Conservation (phyloP, 2,329 filamentous ascomycete genomes). For the Ophiocordyceps polyrhachis-furcata region DNA sequence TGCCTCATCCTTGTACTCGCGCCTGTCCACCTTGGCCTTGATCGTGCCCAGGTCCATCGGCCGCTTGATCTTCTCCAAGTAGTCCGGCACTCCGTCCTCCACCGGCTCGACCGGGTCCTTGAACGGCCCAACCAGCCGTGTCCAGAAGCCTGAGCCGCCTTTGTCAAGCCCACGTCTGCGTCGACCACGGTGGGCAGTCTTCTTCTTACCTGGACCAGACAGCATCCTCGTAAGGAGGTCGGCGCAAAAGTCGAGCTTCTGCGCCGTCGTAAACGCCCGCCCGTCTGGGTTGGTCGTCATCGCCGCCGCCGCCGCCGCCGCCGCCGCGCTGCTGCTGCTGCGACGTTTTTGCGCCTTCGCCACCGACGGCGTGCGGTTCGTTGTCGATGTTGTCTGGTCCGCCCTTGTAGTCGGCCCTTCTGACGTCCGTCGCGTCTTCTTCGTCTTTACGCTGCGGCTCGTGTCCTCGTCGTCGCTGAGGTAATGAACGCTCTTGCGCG, state of each 20-base stretch:
- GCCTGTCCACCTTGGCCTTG: slow-evolving; percentile 38
- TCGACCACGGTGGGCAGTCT: too few relatives aligned
- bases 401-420: too few relatives aligned
- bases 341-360: slow-evolving; percentile 18
- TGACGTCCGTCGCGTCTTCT: too few relatives aligned
- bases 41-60: slow-evolving; percentile 45
- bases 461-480: slow-evolving; percentile 24
- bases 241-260: slow-evolving; percentile 38
- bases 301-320: too few relatives aligned
- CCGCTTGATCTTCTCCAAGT: slow-evolving; percentile 38
- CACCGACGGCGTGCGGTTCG: slow-evolving; percentile 9
- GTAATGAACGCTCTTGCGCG: slow-evolving; percentile 29
- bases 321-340: slow-evolving; percentile 5
- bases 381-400: slow-evolving; percentile 5
- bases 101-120: slow-evolving; percentile 38
- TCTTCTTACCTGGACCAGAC: slow-evolving; percentile 33
- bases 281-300: slow-evolving; percentile 11
- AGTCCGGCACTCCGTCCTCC: slow-evolving; percentile 40
- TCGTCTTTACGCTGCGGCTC: slow-evolving; percentile 12
- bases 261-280: slow-evolving; percentile 15
- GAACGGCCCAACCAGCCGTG: slow-evolving; percentile 44
- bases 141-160: slow-evolving; percentile 37
- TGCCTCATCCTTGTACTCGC: slow-evolving; percentile 29
- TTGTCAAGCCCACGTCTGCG: too few relatives aligned
- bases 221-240: slow-evolving; percentile 42